Evolutionary conservation across 176 grass and related monocot genomes (phyloP).

Genomic region (Carex scoparia): DNA sequence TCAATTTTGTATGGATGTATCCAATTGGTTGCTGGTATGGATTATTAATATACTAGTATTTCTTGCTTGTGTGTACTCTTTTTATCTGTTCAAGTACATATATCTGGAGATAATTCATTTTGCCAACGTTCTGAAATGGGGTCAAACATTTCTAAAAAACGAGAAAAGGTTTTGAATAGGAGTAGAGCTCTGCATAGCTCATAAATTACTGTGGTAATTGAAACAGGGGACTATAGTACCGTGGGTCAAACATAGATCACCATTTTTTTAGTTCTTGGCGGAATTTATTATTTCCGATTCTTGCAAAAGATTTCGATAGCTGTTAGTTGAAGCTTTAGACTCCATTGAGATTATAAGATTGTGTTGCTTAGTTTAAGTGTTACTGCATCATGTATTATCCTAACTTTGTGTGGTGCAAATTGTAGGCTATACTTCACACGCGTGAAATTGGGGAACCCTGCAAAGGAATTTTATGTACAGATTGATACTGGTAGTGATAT

Average conservation of each 20-base stretch:
- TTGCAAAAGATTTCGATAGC: neutral
- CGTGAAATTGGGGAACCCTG: constrained; percentile 80
- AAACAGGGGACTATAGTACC: no score
- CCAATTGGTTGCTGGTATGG: neutral
- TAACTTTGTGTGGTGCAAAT: constrained; percentile 32
- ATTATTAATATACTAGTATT: neutral
- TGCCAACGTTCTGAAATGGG: neutral
- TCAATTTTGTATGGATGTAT: neutral
- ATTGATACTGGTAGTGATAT: constrained; percentile 97
- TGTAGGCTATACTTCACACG: constrained; percentile 85
- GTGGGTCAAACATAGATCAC: neutral
- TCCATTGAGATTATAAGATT: neutral
- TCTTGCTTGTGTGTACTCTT: neutral
- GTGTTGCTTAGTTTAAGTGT: neutral
- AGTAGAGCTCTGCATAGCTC: neutral
- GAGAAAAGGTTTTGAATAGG: neutral
- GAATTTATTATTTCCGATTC: neutral
- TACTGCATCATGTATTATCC: neutral
- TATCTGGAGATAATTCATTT: neutral
- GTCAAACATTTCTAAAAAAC: neutral
- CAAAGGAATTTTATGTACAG: constrained; percentile 87
- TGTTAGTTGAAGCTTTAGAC: neutral
- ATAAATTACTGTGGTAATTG: neutral
- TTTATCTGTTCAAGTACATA: neutral
- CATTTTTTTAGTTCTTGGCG: neutral